These are phyloP conservation scores for Mimosa pudica DNA, from an alignment of 306 rosid genomes.

Conservation along the genomic window DNA sequence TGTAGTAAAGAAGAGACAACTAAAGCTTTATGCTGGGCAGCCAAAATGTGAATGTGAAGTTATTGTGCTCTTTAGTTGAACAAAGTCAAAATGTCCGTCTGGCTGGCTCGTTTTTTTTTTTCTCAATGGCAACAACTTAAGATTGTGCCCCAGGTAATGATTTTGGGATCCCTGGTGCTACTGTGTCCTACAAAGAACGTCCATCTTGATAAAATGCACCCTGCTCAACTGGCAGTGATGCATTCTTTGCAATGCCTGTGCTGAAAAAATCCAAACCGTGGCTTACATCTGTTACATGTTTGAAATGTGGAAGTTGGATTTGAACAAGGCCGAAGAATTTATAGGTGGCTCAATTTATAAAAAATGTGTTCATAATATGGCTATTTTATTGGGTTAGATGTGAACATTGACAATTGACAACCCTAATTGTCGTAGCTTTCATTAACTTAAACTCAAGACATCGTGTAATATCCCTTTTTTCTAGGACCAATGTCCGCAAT, in stretches of 20 bases:
- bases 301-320: constrained; percentile 9
- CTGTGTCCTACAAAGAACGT: constrained; percentile 4
- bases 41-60: constrained; percentile 77
- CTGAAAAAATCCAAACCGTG: not conserved
- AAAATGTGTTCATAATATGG: too few relatives aligned
- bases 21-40: constrained; percentile 86
- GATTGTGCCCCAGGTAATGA: constrained; percentile 14
- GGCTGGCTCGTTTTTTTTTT: not conserved
- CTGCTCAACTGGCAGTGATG: not conserved
- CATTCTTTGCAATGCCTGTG: not conserved
- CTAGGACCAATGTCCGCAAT: too few relatives aligned
- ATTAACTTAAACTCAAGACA: too few relatives aligned
- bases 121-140: not conserved
- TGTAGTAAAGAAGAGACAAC: constrained; percentile 78
- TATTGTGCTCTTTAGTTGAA: constrained; percentile 58
- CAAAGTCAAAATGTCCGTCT: constrained; percentile 36
- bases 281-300: not conserved
- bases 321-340: constrained; percentile 14
- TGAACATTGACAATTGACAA: too few relatives aligned
- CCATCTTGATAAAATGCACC: constrained; percentile 14
- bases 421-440: too few relatives aligned
- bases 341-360: constrained; percentile 19
- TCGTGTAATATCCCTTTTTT: too few relatives aligned
- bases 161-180: constrained; percentile 8
- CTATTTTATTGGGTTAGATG: too few relatives aligned